Conservation (phyloP, 1,139 yeast species). For the Yamadazyma conglobata region DNA sequence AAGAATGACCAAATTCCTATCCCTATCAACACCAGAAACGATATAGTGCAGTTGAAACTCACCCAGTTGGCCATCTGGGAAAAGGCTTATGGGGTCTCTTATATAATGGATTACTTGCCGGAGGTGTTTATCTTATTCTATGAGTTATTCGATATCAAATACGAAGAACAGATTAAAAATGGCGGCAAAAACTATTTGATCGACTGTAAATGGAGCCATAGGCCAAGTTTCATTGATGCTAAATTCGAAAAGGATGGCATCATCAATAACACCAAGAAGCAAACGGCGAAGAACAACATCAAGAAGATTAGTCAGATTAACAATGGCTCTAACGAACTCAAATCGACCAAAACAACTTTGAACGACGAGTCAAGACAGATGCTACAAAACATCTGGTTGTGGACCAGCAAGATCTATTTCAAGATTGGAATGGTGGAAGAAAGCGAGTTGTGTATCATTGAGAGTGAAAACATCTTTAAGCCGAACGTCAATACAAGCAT, state of each 20-base stretch:
- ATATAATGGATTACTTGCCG: conserved; percentile 61
- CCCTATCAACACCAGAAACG: conserved; percentile 43
- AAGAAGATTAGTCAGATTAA: conserved; percentile 18
- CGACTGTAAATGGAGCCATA: conserved; percentile 40
- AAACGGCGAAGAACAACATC: conserved; percentile 19
- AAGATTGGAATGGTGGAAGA: conserved; percentile 55
- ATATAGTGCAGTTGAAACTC: conserved; percentile 66
- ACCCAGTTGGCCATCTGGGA: conserved; percentile 75
- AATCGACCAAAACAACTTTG: conserved; percentile 8
- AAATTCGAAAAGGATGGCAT: conserved; percentile 7
- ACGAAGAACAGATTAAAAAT: conserved; percentile 14
- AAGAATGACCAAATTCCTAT: conserved; percentile 26
- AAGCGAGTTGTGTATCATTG: conserved; percentile 69
- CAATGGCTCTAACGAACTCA: conserved; percentile 7
- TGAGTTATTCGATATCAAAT: conserved; percentile 45
- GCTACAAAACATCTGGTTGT: conserved; percentile 68
- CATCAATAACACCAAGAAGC: conserved; percentile 14
- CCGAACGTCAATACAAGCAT: conserved; percentile 54
- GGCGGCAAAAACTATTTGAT: conserved; percentile 10
- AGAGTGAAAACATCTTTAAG: conserved; percentile 55
- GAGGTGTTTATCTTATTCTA: conserved; percentile 64
- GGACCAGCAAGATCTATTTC: conserved; percentile 65
- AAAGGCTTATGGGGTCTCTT: conserved; percentile 55
- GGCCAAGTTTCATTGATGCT: conserved; percentile 47
- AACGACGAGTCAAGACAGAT: conserved; percentile 25